Evolutionary conservation across 139 green algal species (phyloP), one percentile per base, ranked within the genome.

Genomic region (Picochlorum sp.): DNA sequence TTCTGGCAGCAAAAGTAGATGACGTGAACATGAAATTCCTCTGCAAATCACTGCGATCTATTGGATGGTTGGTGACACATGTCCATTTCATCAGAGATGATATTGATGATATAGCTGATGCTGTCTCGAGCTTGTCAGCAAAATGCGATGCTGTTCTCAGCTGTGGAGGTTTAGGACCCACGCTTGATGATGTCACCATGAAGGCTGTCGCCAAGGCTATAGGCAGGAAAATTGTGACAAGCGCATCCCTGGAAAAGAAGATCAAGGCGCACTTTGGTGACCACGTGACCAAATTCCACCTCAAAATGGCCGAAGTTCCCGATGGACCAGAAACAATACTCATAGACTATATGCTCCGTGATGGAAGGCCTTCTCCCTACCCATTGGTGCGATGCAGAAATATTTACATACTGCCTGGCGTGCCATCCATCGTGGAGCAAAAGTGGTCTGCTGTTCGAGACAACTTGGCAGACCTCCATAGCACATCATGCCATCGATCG

Each of bases 251-350:
- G 26, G 82, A 90, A 66, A 14, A 71, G 9, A 68, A 78, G 3
- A 65, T 95, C 51, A 16, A 73, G 4, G 30, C 1, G 3, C 83
- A 84, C 49, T 95, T 94, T 79, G 86, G 82, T 3, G 56, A 69
- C 3, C 23, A 81, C 45, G 62, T 86, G 14, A 95, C 82, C 1
- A 20, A 72, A 10, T 74, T 80, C 3, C 88, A 95, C 70, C 74
- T 95, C n/a, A 95, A 95, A 66, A 90, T 95, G 87, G 83, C 87
- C n/a, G 76, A 93, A 21, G 70, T 69, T 7, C 85, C 85, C 21
- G 65, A 61, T 59, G 68, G 72, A 9, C 67, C 62, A 28, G 63
- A 74, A 69, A 45, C 68, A 24, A 61, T 60, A 26, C 62, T 81
- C 4, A 82, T 86, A 37, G 74, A 87, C 24, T 76, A 83, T 44